These are phyloP conservation scores for Cucurbitaria berberidis DNA, from an alignment of 2,329 filamentous ascomycete genomes.

Conservation along the genomic window DNA sequence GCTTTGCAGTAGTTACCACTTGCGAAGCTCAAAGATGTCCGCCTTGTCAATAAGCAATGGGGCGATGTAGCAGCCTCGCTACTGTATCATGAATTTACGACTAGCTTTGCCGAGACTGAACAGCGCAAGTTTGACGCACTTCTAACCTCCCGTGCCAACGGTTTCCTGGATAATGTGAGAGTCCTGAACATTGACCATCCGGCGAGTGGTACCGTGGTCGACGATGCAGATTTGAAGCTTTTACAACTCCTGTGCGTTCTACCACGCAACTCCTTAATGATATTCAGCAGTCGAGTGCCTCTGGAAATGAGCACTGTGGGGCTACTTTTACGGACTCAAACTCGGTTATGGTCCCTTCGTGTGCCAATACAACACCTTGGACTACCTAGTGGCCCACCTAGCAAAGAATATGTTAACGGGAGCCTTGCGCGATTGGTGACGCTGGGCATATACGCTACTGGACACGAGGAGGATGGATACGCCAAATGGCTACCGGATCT, in stretches of 20 bases:
- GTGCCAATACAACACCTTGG: background rate
- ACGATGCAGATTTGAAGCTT: background rate
- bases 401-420: background rate
- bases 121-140: background rate
- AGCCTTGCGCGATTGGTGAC: background rate
- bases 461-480: background rate
- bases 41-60: slow-evolving; percentile 1
- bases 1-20: background rate
- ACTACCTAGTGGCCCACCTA: background rate
- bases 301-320: background rate
- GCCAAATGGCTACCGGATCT: background rate
- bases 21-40: background rate
- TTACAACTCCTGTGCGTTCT: background rate
- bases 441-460: background rate
- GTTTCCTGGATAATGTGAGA: background rate
- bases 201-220: background rate
- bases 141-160: background rate
- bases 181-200: background rate
- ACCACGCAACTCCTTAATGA: background rate
- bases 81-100: background rate
- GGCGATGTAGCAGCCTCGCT: background rate
- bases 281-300: background rate
- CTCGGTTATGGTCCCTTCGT: background rate
- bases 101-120: background rate
- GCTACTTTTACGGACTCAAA: background rate